Conservation (phyloP, 2,329 filamentous ascomycete genomes). For the Fusarium paranaense region DNA sequence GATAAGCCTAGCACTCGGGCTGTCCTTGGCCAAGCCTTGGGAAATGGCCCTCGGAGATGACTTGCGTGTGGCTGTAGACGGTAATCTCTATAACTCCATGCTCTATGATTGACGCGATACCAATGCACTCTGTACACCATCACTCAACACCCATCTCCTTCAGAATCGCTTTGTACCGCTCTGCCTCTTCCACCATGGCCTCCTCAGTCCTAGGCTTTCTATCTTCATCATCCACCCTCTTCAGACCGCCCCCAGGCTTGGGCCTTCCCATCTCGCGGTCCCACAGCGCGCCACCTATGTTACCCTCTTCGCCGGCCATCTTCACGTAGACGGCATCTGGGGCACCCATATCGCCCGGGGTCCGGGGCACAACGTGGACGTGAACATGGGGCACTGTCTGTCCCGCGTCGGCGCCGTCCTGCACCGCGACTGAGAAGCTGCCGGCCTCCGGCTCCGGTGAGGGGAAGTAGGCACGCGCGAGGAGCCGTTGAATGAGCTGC, state of each 20-base stretch:
- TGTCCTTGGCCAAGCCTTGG: neutral
- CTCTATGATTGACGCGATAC: neutral
- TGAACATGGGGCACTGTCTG: slow-evolving; percentile 96
- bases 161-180: slow-evolving; percentile 68
- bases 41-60: neutral
- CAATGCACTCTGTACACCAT: neutral
- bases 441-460: slow-evolving; percentile 68
- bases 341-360: slow-evolving; percentile 63
- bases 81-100: neutral
- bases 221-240: slow-evolving; percentile 76
- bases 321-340: slow-evolving; percentile 82
- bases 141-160: slow-evolving; percentile 53
- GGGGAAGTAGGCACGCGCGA: slow-evolving; percentile 69
- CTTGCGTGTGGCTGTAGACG: neutral
- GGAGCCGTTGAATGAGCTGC: slow-evolving; percentile 82
- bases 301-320: slow-evolving; percentile 86
- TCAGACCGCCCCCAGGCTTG: slow-evolving; percentile 68
- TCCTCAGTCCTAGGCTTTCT: slow-evolving; percentile 74
- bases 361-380: slow-evolving; percentile 87
- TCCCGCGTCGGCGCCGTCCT: slow-evolving; percentile 89
- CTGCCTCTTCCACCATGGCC: slow-evolving; percentile 85
- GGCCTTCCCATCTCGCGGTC: slow-evolving; percentile 60
- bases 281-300: slow-evolving; percentile 79
- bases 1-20: neutral
- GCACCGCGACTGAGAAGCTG: slow-evolving; percentile 93